Evolutionary conservation across 805 yeast genomes (phyloP).

Genomic region (Lipomyces orientalis): DNA sequence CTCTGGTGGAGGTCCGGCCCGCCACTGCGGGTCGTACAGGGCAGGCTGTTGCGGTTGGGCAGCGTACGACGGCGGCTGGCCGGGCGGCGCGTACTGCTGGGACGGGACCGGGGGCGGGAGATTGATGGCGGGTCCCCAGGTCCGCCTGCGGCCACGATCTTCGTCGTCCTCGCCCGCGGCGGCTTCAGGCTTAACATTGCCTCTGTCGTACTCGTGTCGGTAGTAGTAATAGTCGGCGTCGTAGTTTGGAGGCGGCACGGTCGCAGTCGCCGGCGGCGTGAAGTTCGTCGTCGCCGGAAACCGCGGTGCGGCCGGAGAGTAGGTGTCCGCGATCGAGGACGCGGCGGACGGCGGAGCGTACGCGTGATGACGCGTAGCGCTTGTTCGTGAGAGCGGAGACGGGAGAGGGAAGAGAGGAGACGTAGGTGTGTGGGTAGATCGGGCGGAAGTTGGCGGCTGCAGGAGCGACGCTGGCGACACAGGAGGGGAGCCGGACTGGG

Average conservation of each 20-base stretch:
- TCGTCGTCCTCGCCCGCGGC: constrained; percentile 3
- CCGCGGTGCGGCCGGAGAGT: constrained; percentile 19
- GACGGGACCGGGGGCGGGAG: constrained; percentile 19
- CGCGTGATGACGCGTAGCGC: background rate
- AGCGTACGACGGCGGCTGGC: constrained; percentile 12
- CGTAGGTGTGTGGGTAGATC: constrained; percentile 17
- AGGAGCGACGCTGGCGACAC: constrained; percentile 13
- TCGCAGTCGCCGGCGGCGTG: constrained; percentile 21
- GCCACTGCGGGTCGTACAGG: background rate
- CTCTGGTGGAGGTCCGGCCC: background rate
- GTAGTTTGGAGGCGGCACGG: constrained; percentile 10
- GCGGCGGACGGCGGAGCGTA: constrained; percentile 4
- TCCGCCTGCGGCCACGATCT: constrained; percentile 5
- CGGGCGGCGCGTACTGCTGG: background rate
- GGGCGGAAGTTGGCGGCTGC: constrained; percentile 7
- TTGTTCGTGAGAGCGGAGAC: constrained; percentile 10
- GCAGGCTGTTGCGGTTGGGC: constrained; percentile 12
- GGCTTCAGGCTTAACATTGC: background rate
- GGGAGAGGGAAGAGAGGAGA: constrained; percentile 19
- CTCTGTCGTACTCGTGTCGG: background rate
- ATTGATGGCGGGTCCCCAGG: background rate
- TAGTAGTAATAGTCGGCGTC: constrained; percentile 6
- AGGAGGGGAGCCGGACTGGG: constrained; percentile 24
- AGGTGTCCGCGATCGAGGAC: background rate
- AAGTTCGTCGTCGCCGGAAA: constrained; percentile 1